These are phyloP conservation scores for Vaccinium myrtillus DNA, from an alignment of 148 eudicot genomes.

Conservation along the genomic window DNA sequence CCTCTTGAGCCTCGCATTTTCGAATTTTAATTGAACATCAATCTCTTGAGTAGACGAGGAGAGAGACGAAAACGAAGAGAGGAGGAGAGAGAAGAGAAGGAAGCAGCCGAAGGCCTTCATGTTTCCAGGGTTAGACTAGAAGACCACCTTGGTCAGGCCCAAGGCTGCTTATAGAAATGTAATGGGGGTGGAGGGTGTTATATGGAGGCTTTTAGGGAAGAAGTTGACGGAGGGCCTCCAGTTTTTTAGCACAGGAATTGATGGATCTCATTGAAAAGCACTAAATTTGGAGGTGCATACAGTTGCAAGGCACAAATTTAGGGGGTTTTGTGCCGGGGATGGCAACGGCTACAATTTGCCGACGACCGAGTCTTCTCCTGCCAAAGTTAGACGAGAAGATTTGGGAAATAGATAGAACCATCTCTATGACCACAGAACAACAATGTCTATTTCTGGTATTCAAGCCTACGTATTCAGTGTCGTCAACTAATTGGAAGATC, in stretches of 20 bases:
- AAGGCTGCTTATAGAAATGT: constrained; percentile 14
- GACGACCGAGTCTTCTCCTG: neutral
- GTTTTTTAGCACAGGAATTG: neutral
- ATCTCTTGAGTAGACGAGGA: constrained; percentile 4
- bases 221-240: constrained; percentile 2
- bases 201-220: constrained; percentile 8
- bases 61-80: neutral
- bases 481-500: neutral
- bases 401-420: neutral
- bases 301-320: neutral
- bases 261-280: constrained; percentile 4
- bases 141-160: constrained; percentile 11
- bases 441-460: neutral
- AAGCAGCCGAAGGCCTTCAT: constrained; percentile 11
- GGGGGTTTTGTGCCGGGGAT: neutral
- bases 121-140: neutral
- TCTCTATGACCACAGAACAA: neutral
- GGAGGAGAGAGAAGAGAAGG: neutral
- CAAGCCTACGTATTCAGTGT: neutral
- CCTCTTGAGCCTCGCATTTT: neutral
- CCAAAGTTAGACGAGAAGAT: neutral
- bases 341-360: neutral
- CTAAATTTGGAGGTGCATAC: neutral
- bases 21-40: neutral
- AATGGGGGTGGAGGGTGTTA: neutral